Evolutionary conservation across 2,329 filamentous ascomycete genomes (phyloP).

Genomic region (Aulographum hederae): DNA sequence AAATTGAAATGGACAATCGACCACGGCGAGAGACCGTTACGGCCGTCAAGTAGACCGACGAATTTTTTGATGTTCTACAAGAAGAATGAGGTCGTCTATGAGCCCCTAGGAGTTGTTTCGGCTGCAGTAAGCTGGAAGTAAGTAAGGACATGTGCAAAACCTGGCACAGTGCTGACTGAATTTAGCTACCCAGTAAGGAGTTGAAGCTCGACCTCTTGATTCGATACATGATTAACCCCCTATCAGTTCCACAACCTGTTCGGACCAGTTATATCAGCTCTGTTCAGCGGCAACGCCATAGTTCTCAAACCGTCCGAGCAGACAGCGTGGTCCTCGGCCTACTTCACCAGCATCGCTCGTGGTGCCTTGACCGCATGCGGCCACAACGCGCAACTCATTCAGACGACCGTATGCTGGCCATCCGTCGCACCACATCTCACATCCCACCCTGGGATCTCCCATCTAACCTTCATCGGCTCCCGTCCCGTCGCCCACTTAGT

Average conservation of each 20-base stretch:
- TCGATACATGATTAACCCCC: background rate
- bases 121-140: constrained; percentile 97
- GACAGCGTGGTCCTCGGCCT: constrained; percentile 78
- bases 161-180: background rate
- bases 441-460: constrained; percentile 64
- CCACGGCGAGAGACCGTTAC: constrained; percentile 70
- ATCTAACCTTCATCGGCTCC: constrained; percentile 94
- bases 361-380: constrained; percentile 68
- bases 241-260: constrained; percentile 84
- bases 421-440: constrained; percentile 65
- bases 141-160: too few relatives aligned
- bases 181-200: constrained; percentile 24
- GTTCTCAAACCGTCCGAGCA: constrained; percentile 90
- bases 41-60: constrained; percentile 56
- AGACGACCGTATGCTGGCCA: constrained; percentile 78
- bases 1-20: constrained; percentile 88
- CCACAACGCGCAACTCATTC: constrained; percentile 63
- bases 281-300: constrained; percentile 83
- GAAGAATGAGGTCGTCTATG: constrained; percentile 73
- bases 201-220: background rate
- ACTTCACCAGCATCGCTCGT: constrained; percentile 64
- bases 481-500: constrained; percentile 74
- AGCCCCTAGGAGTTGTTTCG: constrained; percentile 81
- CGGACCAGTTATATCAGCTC: constrained; percentile 71
- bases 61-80: constrained; percentile 95